Evolutionary conservation across 371 early-diverging fungal species (phyloP).

Genomic region (Mortierella sp.): DNA sequence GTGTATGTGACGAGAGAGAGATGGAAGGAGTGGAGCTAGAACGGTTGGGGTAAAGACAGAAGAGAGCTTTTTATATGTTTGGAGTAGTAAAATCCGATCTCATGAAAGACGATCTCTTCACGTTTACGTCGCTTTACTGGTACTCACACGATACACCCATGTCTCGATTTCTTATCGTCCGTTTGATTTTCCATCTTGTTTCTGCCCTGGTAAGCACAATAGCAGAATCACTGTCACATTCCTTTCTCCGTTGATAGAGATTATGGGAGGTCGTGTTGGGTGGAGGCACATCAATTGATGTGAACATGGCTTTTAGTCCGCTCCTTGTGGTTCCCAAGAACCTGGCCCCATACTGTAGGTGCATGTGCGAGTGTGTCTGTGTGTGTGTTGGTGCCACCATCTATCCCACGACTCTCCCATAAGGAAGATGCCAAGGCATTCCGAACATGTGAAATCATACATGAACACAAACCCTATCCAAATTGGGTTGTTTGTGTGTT

Average conservation of each 20-base stretch:
- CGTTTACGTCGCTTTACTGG: no score
- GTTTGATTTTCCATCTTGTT: neutral
- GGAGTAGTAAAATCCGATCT: neutral
- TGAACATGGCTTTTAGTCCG: no score
- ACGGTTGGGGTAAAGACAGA: neutral
- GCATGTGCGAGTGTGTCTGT: neutral
- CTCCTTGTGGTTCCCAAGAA: no score
- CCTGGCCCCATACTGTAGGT: no score
- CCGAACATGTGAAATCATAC: slow-evolving; percentile 5
- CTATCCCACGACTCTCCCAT: no score
- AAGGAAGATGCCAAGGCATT: no score
- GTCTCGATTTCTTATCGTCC: no score
- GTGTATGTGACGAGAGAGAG: neutral
- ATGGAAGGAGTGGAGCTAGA: neutral
- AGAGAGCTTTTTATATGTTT: neutral
- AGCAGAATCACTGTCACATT: neutral
- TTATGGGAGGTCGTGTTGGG: no score
- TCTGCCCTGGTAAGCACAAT: neutral
- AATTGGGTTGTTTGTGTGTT: neutral
- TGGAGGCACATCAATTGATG: neutral
- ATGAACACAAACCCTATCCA: neutral
- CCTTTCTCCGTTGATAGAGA: neutral
- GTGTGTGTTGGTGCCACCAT: neutral
- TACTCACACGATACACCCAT: neutral
- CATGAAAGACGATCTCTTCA: neutral